Base-by-base conservation (phyloP, 345 rosid genomes). In the Geranium brycei region DNA sequence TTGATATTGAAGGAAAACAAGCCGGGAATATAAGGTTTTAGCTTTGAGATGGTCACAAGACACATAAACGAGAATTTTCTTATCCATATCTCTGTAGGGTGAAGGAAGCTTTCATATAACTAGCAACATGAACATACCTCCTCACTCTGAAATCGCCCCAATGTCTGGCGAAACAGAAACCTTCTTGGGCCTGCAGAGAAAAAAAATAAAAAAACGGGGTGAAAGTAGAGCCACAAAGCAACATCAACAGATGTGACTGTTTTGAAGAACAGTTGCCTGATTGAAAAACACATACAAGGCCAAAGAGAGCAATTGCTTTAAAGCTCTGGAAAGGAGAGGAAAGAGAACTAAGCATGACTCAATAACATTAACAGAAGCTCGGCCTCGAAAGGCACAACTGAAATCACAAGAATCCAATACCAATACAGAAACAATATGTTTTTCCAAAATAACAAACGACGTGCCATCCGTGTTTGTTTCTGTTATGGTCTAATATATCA, bases 131-230 rank as follows among this genome's bases (percentile, higher is more conserved):
- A 64, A 63, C 61, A 60, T 76, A 84, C 99, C 99, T 93, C 99
- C 82, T 93, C 97, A 66, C 91, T 93, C 64, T 77, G 91, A 64
- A 90, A 69, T 57, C 91, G 79, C 35, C 99, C 97, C 17, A 88
- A 74, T 15, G 96, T 93, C 59, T 83, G 73, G 57, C 86, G 92
- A 70, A 86, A 72, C 69, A 93, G 65, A 76, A 93, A 77, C 77
- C 91, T 86, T 78, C 97, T 81, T 30, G 99, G 96, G 35, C 95
- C 99, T 93, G 83, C 63, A 68, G 47, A 16, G 51, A 68, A 58
- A 19, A 30, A 19, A 55, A 55, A n/a, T n/a, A 19, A 0, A 40
- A 51, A 63, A 70, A 70, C 73, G 60, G 73, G 70, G 66, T 66
- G 2, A 31, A n/a, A 16, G 8, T 5, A 41, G 32, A 65, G 30